Percentiles rank a stretch among this genome's conserved stretches.
Evolutionary conservation across 2,329 filamentous ascomycete species (phyloP).

Genomic region (Arthrobotrys iridis): DNA sequence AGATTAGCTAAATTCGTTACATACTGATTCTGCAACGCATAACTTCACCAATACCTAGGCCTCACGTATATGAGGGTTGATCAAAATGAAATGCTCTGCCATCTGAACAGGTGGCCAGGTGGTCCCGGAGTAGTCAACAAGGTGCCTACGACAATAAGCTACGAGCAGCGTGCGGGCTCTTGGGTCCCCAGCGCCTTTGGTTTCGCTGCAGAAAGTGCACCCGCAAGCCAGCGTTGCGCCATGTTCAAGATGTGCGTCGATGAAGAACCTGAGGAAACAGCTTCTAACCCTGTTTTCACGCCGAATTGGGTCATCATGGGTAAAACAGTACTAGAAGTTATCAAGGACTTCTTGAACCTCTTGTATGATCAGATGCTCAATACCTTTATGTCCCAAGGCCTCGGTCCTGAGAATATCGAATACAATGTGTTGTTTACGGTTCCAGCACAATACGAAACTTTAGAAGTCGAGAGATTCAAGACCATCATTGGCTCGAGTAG

Average conservation of each 20-base stretch:
- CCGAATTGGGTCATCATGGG: conserved; percentile 1
- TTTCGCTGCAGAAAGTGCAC: conserved; percentile 7
- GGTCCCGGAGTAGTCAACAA: not conserved
- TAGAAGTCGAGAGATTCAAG: conserved; percentile 13
- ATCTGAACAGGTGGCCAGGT: conserved; percentile 12
- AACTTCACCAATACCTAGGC: not conserved
- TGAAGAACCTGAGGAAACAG: not conserved
- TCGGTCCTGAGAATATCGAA: not conserved
- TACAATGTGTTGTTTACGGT: conserved; percentile 16
- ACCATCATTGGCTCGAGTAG: not conserved
- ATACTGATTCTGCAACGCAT: not conserved
- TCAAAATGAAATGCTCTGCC: conserved; percentile 11
- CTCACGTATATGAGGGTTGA: conserved; percentile 11
- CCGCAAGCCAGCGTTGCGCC: conserved; percentile 5
- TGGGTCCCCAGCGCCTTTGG: conserved; percentile 8
- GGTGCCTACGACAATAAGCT: conserved; percentile 9
- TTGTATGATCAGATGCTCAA: conserved; percentile 9
- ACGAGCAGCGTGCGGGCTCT: not conserved
- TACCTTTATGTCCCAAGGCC: not conserved
- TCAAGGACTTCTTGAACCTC: not conserved
- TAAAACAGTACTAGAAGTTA: not conserved
- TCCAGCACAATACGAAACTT: not conserved
- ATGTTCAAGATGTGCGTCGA: conserved; percentile 15
- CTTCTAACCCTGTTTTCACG: not conserved
- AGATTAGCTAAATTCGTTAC: not conserved